Evolutionary conservation across 2,329 filamentous ascomycete species (phyloP).

Genomic region (Trichophyton mentagrophytes): DNA sequence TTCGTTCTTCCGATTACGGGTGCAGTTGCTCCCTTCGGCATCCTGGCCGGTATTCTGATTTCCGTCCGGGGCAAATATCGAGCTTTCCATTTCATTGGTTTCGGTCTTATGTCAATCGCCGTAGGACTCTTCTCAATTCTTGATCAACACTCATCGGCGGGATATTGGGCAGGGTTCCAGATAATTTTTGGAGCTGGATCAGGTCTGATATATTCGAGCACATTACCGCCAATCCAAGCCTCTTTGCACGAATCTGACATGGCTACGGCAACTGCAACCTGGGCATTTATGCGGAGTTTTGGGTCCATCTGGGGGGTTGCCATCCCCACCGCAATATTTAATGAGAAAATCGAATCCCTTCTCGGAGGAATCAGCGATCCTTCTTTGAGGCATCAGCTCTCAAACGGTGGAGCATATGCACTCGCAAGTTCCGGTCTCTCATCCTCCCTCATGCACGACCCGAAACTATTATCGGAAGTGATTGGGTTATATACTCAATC

Average conservation of each 20-base stretch:
- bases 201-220: not conserved
- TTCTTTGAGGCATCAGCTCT: not conserved
- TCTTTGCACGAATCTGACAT: slow-evolving; percentile 18
- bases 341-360: slow-evolving; percentile 12
- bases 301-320: slow-evolving; percentile 23
- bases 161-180: not conserved
- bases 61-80: not conserved
- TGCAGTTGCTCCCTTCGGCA: not conserved
- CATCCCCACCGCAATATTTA: slow-evolving; percentile 24
- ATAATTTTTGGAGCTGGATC: not conserved
- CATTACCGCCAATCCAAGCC: slow-evolving; percentile 18
- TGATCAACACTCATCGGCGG: not conserved
- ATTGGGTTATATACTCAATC: not conserved
- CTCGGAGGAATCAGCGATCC: not conserved
- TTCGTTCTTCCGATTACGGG: slow-evolving; percentile 22
- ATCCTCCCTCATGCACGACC: not conserved
- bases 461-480: not conserved
- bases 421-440: not conserved
- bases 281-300: slow-evolving; percentile 22
- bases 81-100: not conserved
- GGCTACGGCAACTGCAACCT: slow-evolving; percentile 19
- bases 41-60: not conserved
- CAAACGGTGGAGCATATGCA: not conserved
- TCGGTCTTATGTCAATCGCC: not conserved
- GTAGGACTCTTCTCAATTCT: not conserved